phyloP scores from a whole-genome alignment of 306 rosid genomes.

The Notholithocarpus densiflorus region DNA sequence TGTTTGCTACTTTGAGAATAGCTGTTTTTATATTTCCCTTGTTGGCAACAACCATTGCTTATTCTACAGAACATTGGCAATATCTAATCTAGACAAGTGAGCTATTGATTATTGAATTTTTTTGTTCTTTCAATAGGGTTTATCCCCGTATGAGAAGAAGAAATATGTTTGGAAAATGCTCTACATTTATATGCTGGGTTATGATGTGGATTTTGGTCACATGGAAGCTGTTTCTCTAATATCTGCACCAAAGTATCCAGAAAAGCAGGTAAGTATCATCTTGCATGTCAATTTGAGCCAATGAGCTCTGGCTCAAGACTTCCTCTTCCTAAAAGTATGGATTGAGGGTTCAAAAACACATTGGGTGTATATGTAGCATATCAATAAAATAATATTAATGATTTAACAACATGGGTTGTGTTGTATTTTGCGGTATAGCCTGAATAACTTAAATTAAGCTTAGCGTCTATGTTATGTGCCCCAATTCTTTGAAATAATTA shows the following conservation, averaged over 20 bases:
- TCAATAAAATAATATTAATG: too few species aligned
- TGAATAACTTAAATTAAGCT: background rate
- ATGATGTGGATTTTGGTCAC: slow-evolving; percentile 99
- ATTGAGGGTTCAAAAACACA: too few species aligned
- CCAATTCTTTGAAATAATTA: background rate
- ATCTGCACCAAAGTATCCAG: slow-evolving; percentile 99
- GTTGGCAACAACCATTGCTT: background rate
- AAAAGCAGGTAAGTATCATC: slow-evolving; percentile 71
- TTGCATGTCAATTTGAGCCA: background rate
- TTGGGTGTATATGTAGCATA: too few species aligned
- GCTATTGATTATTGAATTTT: slow-evolving; percentile 5
- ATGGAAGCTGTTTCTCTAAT: slow-evolving; percentile 99
- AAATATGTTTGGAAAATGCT: slow-evolving; percentile 99
- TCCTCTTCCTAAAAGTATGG: too few species aligned
- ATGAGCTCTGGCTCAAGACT: too few species aligned
- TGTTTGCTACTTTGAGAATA: background rate
- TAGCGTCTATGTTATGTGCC: background rate
- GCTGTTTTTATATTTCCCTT: background rate
- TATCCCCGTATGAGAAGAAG: slow-evolving; percentile 94
- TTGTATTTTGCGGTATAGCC: background rate
- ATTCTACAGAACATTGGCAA: background rate
- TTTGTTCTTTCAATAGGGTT: slow-evolving; percentile 56
- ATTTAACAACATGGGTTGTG: background rate
- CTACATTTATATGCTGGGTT: slow-evolving; percentile 93
- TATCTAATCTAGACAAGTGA: background rate